Evolutionary conservation across 306 rosid species (phyloP).

Genomic region (Trifolium subterraneum): DNA sequence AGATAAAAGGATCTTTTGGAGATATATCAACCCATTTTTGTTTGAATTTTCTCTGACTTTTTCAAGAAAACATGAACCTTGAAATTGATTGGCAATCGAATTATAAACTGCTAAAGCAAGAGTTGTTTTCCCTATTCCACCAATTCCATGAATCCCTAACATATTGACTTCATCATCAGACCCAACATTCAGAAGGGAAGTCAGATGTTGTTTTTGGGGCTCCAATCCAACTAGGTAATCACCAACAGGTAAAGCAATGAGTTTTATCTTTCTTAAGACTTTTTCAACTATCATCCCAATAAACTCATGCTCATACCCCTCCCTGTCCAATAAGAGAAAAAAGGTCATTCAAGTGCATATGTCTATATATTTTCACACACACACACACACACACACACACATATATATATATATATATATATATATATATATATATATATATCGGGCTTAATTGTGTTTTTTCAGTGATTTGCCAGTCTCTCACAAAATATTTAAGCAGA

Average conservation of each 20-base stretch:
- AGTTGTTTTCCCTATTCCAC: constrained; percentile 39
- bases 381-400: no score
- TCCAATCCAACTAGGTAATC: neutral
- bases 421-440: no score
- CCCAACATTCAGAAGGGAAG: neutral
- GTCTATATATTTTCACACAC: no score
- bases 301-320: neutral
- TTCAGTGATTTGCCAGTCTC: no score
- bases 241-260: neutral
- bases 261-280: neutral
- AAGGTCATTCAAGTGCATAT: no score
- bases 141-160: constrained; percentile 31
- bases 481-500: no score
- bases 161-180: neutral
- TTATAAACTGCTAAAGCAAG: constrained; percentile 21
- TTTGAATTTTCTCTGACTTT: constrained; percentile 29
- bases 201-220: neutral
- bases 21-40: constrained; percentile 15
- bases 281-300: neutral
- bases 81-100: neutral
- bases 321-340: constrained; percentile 18
- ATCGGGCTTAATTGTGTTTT: no score
- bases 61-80: constrained; percentile 19
- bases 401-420: no score
- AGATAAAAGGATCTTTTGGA: constrained; percentile 37